A percentile compares a stretch with the other conserved stretches of the same genome.
These are phyloP conservation scores for Tricholoma furcatifolium DNA, from an alignment of 768 basidiomycete species.

Conservation along the genomic window DNA sequence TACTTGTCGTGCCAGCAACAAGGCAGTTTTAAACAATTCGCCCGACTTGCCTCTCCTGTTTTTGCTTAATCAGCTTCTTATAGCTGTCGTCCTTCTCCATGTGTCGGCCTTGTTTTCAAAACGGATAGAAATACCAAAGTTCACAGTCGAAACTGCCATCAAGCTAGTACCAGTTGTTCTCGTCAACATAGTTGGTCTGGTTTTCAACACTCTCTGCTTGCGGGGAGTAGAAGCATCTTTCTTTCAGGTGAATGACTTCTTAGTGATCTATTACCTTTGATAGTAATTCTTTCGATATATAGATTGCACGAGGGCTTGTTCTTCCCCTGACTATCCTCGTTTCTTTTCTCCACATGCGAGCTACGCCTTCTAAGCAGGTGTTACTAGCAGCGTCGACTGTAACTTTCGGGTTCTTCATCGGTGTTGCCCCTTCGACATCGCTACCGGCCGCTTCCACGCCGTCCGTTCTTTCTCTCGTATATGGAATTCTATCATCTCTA, in stretches of 20 bases:
- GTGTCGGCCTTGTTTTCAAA: conserved; percentile 44
- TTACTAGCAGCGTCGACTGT: conserved; percentile 62
- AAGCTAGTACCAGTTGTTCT: conserved; percentile 62
- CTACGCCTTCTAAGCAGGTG: conserved; percentile 52
- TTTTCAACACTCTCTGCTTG: conserved; percentile 79
- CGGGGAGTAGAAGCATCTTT: conserved; percentile 79
- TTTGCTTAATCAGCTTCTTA: conserved; percentile 64
- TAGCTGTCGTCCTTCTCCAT: conserved; percentile 67
- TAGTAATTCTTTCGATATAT: conserved; percentile 1
- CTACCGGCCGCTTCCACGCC: conserved; percentile 43
- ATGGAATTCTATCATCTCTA: conserved; percentile 69
- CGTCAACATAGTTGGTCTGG: conserved; percentile 71
- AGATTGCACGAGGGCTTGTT: conserved; percentile 85
- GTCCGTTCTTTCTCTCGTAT: conserved; percentile 59
- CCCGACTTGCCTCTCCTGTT: conserved; percentile 69
- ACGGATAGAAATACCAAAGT: conserved; percentile 55
- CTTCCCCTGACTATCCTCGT: conserved; percentile 80
- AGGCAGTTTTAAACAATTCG: conserved; percentile 66
- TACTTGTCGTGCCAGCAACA: conserved; percentile 51
- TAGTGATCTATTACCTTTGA: neutral
- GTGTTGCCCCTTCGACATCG: conserved; percentile 57
- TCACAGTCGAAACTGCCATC: conserved; percentile 50
- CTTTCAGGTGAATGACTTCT: conserved; percentile 55
- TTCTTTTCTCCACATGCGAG: conserved; percentile 57
- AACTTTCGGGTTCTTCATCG: conserved; percentile 74